Conservation (phyloP, 176 grass and related monocot genomes). For the Cymbopogon citratus region DNA sequence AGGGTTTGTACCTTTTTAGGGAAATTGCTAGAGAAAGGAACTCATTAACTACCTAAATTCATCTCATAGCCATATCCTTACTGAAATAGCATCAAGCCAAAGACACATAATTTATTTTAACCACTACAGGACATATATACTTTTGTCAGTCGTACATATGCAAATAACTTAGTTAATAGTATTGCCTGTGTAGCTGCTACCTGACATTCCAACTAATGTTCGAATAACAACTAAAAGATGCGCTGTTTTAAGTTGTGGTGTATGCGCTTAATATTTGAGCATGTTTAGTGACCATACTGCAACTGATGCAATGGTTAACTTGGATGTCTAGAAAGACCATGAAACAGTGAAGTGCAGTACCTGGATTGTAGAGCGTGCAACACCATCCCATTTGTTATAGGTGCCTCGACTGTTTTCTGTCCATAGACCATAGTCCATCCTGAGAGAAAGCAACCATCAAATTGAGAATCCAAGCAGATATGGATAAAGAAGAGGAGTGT, state of each 20-base stretch:
- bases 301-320: background rate
- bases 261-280: background rate
- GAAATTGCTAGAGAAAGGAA: background rate
- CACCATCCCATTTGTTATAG: constrained; percentile 99
- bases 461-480: background rate
- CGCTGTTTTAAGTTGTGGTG: background rate
- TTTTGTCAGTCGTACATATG: background rate
- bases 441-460: constrained; percentile 12
- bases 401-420: constrained; percentile 85
- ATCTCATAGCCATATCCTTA: background rate
- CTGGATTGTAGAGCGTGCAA: constrained; percentile 88
- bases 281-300: background rate
- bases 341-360: constrained; percentile 17
- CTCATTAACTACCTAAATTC: background rate
- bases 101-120: background rate
- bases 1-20: too few species aligned
- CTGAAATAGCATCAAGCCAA: background rate
- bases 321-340: background rate
- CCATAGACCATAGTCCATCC: constrained; percentile 93
- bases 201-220: background rate
- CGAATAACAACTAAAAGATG: background rate
- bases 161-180: background rate
- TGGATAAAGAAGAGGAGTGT: constrained; percentile 1
- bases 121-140: background rate
- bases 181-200: background rate